Conservation (phyloP, 129 eudicot species). For the Kitagawia praeruptora region DNA sequence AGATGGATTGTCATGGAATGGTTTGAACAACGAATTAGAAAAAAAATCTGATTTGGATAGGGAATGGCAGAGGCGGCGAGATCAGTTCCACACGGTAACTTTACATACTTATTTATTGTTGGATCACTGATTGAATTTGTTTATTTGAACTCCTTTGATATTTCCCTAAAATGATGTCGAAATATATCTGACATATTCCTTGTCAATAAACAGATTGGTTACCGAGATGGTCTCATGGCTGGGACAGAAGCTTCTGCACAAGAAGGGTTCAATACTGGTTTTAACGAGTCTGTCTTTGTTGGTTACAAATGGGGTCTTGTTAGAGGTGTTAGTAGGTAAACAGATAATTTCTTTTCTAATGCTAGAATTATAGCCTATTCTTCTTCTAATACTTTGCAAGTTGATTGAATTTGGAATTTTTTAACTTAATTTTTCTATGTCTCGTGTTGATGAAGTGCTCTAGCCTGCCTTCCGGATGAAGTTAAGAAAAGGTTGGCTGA, state of each 20-base stretch:
- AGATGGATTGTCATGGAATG: conserved; percentile 51
- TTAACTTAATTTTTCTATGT: neutral
- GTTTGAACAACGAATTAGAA: conserved; percentile 28
- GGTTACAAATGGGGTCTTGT: conserved; percentile 43
- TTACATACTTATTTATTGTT: neutral
- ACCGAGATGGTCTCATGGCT: conserved; percentile 43
- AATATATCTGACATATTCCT: neutral
- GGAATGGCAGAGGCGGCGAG: conserved; percentile 71
- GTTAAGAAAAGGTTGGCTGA: conserved; percentile 26
- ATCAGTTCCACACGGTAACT: conserved; percentile 68
- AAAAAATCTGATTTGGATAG: conserved; percentile 50
- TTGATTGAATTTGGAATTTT: neutral
- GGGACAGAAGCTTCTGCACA: conserved; percentile 48
- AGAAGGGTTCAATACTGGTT: conserved; percentile 43
- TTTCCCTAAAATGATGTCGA: neutral
- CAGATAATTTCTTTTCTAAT: neutral
- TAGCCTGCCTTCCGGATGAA: conserved; percentile 30
- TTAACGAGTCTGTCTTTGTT: conserved; percentile 30
- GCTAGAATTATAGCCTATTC: neutral
- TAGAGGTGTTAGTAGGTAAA: conserved; percentile 47
- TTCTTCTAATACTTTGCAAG: neutral
- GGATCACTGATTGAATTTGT: neutral
- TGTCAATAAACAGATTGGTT: conserved; percentile 27
- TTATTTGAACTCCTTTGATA: neutral
- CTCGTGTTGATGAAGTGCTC: conserved; percentile 19